These are phyloP conservation scores for Bacidia gigantensis DNA, from an alignment of 495 filamentous ascomycete genomes.

Conservation along the genomic window DNA sequence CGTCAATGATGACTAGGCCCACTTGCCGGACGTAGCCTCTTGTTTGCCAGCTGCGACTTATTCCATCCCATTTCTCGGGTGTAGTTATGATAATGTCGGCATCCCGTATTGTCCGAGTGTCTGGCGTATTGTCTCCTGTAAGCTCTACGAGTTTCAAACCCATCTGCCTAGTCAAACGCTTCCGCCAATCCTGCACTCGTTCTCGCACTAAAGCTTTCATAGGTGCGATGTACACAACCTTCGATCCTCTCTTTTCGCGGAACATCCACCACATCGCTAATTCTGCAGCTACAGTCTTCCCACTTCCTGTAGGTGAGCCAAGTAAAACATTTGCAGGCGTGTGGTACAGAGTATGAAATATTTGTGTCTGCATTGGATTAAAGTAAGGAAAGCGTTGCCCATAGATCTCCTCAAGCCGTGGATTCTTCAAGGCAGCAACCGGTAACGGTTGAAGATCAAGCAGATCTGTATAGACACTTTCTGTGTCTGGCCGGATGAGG, in stretches of 20 bases:
- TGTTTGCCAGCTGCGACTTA: slow-evolving; percentile 95
- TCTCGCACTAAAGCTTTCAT: slow-evolving; percentile 99
- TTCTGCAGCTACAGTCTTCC: slow-evolving; percentile 92
- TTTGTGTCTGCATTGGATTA: slow-evolving; percentile 98
- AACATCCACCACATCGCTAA: slow-evolving; percentile 99
- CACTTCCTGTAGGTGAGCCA: slow-evolving; percentile 93
- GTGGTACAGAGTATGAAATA: slow-evolving; percentile 92
- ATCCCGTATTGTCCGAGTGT: slow-evolving; percentile 84
- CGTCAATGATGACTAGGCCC: slow-evolving; percentile 93
- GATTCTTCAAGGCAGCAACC: slow-evolving; percentile 75
- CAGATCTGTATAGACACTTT: slow-evolving; percentile 91
- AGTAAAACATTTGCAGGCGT: slow-evolving; percentile 82
- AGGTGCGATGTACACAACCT: slow-evolving; percentile 97
- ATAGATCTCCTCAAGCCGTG: slow-evolving; percentile 77
- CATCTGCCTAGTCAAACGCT: slow-evolving; percentile 68
- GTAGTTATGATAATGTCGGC: slow-evolving; percentile 98
- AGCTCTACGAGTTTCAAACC: slow-evolving; percentile 87
- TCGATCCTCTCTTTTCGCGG: slow-evolving; percentile 84
- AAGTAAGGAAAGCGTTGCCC: slow-evolving; percentile 81
- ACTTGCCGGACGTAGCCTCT: slow-evolving; percentile 92
- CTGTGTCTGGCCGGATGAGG: slow-evolving; percentile 90
- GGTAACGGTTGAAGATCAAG: slow-evolving; percentile 85
- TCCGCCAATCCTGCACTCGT: slow-evolving; percentile 88
- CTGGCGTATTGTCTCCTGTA: slow-evolving; percentile 96
- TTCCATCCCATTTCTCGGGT: slow-evolving; percentile 99